Conservation (phyloP, 305 asterid species). For the Solanum chacoense region DNA sequence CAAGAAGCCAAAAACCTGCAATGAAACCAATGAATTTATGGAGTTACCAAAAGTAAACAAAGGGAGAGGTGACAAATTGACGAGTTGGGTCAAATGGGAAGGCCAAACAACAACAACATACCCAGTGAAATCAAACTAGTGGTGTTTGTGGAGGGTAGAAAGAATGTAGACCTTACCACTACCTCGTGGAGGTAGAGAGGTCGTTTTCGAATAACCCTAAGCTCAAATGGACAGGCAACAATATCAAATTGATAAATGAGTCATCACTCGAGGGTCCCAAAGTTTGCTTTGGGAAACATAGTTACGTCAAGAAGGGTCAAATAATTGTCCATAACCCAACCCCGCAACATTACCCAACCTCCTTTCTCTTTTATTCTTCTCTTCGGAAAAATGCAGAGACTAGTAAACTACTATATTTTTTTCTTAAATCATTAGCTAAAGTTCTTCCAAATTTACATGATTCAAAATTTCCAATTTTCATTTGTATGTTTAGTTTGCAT, state of each 20-base stretch:
- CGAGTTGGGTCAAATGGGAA: neutral
- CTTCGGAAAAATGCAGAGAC: neutral
- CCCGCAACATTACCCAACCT: neutral
- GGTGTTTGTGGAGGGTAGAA: neutral
- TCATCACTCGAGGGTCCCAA: neutral
- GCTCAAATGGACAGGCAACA: neutral
- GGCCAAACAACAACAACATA: neutral
- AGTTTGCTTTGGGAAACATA: neutral
- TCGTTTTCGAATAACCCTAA: neutral
- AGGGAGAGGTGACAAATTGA: neutral
- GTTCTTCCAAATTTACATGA: neutral
- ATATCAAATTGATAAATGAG: neutral
- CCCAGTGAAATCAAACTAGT: neutral
- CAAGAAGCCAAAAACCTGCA: conserved; percentile 79
- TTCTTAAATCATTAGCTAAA: neutral
- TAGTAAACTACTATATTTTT: neutral
- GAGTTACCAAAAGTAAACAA: conserved; percentile 43
- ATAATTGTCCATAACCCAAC: neutral
- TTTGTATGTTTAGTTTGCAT: neutral
- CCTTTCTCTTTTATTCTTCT: neutral
- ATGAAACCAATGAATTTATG: conserved; percentile 25
- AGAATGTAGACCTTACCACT: neutral
- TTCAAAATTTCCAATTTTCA: neutral
- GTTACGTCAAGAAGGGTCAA: neutral
- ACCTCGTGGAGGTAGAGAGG: neutral